Percentiles rank a stretch among this genome's conserved stretches.
Conservation (phyloP, 2,329 filamentous ascomycete species). For the Epichloe typhina region DNA sequence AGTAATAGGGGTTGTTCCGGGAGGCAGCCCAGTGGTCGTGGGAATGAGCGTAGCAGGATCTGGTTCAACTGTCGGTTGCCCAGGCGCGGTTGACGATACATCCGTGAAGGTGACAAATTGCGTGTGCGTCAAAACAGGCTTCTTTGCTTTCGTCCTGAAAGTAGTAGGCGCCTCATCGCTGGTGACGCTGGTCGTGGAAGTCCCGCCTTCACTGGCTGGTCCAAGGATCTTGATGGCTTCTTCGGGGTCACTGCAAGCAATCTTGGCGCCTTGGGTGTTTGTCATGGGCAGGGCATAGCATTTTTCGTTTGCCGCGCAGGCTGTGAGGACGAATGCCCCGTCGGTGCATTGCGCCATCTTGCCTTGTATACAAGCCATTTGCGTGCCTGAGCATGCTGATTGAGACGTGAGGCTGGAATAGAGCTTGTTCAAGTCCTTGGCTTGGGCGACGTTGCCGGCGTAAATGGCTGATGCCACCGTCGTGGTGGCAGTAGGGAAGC, state of each 20-base stretch:
- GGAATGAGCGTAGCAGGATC: neutral
- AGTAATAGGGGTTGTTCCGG: neutral
- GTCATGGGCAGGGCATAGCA: slow-evolving; percentile 45
- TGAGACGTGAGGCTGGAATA: slow-evolving; percentile 30
- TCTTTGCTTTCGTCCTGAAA: neutral
- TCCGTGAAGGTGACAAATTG: neutral
- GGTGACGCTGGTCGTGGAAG: neutral
- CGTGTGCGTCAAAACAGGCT: neutral
- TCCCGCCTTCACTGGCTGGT: slow-evolving; percentile 5
- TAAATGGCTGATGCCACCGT: slow-evolving; percentile 29
- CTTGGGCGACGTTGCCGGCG: slow-evolving; percentile 31
- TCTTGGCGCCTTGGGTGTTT: slow-evolving; percentile 30
- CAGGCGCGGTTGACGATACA: neutral
- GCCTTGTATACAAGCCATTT: slow-evolving; percentile 40
- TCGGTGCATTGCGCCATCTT: slow-evolving; percentile 32
- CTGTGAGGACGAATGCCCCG: slow-evolving; percentile 28
- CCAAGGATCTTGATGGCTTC: slow-evolving; percentile 31
- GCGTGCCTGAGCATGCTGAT: slow-evolving; percentile 31
- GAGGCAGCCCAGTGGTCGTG: neutral
- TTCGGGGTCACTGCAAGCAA: slow-evolving; percentile 32
- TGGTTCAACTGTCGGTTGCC: neutral
- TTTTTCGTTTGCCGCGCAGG: slow-evolving; percentile 21
- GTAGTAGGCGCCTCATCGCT: slow-evolving; percentile 1
- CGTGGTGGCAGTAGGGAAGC: slow-evolving; percentile 22
- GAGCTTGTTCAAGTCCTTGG: slow-evolving; percentile 32